A percentile compares a stretch with the other conserved stretches of the same genome.
These are phyloP conservation scores for Sphaerulina musiva DNA, from an alignment of 2,329 filamentous ascomycete genomes.

Conservation along the genomic window DNA sequence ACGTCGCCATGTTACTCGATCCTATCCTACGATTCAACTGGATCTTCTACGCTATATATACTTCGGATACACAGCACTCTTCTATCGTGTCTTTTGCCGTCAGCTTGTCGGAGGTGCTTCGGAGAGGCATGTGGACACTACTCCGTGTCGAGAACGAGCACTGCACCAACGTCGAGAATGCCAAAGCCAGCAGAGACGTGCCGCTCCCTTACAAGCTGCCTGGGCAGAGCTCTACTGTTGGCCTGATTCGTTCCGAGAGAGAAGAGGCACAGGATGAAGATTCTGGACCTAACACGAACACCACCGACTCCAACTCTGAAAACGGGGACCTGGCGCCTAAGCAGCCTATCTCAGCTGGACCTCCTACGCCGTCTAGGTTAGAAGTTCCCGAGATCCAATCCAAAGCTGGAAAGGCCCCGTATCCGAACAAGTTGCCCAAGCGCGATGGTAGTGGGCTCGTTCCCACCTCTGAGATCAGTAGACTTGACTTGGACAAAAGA, in stretches of 20 bases:
- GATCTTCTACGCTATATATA: constrained; percentile 88
- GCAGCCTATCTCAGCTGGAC: background rate
- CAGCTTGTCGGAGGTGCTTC: constrained; percentile 68
- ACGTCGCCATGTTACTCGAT: constrained; percentile 73
- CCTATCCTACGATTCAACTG: constrained; percentile 85
- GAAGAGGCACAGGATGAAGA: constrained; percentile 1
- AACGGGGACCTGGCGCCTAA: background rate
- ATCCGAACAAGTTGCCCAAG: background rate
- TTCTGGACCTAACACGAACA: background rate
- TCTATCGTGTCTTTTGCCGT: constrained; percentile 75
- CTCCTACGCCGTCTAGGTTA: background rate
- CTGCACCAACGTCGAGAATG: constrained; percentile 68
- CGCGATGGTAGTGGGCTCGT: background rate
- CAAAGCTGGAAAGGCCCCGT: constrained; percentile 2
- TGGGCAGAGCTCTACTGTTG: background rate
- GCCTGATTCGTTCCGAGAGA: background rate
- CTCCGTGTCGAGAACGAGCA: constrained; percentile 98
- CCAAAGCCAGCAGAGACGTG: constrained; percentile 18
- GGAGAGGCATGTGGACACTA: constrained; percentile 83
- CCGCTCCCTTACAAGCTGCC: constrained; percentile 20
- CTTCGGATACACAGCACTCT: constrained; percentile 72
- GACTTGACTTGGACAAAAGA: constrained; percentile 2
- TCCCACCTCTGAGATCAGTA: constrained; percentile 9
- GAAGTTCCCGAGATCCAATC: background rate
- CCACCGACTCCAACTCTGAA: no score